A percentile compares a stretch with the other conserved stretches of the same genome.
Conservation (phyloP, 23 red algal genomes). For the Agarophyton chilense region DNA sequence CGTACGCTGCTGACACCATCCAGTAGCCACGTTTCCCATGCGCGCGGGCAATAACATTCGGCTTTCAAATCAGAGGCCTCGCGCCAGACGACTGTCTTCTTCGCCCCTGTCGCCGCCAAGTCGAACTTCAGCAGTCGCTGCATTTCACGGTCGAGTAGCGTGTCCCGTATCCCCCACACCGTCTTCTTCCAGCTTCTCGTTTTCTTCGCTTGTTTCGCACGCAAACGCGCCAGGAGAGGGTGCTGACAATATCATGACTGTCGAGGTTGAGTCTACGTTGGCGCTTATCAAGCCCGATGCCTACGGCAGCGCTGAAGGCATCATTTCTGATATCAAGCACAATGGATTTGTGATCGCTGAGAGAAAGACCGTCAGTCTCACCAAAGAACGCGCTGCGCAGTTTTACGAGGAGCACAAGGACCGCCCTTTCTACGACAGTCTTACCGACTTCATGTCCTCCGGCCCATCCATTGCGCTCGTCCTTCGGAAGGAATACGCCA, state of each 20-base stretch:
- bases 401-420: constrained; percentile 79
- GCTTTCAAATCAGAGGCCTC: not conserved
- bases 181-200: not conserved
- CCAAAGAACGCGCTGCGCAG: constrained; percentile 58
- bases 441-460: constrained; percentile 68
- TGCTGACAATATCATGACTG: constrained; percentile 16
- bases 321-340: constrained; percentile 45
- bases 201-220: not conserved
- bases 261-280: constrained; percentile 67
- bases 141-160: too few relatives aligned
- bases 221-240: not conserved
- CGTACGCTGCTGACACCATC: constrained; percentile 3
- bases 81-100: too few relatives aligned
- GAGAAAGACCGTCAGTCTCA: constrained; percentile 30
- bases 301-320: constrained; percentile 60
- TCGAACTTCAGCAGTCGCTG: too few relatives aligned
- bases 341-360: constrained; percentile 67
- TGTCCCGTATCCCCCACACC: too few relatives aligned
- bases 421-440: constrained; percentile 67
- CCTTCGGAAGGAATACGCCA: constrained; percentile 66
- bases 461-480: constrained; percentile 65
- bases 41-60: not conserved
- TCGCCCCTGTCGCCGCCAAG: too few relatives aligned
- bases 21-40: not conserved
- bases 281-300: constrained; percentile 85